Percentiles rank a stretch among this genome's conserved stretches.
Conservation (phyloP, 352 stramenopile species). For the Phytopythium vexans region DNA sequence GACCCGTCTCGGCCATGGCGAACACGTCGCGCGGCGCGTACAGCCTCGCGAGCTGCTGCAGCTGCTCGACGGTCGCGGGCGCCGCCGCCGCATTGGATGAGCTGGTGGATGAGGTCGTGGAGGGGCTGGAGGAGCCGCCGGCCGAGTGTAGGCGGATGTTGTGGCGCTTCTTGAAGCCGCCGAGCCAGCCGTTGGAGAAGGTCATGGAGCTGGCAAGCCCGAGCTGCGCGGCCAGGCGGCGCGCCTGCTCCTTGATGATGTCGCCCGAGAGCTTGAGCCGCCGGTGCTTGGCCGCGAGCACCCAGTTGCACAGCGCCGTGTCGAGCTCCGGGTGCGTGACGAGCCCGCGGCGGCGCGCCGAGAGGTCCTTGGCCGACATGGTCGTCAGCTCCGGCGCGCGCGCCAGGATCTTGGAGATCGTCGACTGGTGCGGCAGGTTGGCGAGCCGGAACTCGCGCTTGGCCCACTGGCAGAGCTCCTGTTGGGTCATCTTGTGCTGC, state of each 20-base stretch:
- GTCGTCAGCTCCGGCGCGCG: slow-evolving; percentile 39
- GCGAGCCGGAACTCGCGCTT: slow-evolving; percentile 54
- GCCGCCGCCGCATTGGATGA: slow-evolving; percentile 6
- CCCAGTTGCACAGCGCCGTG: slow-evolving; percentile 61
- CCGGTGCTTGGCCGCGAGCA: slow-evolving; percentile 41
- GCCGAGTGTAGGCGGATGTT: slow-evolving; percentile 58
- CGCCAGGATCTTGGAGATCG: slow-evolving; percentile 63
- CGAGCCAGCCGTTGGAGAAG: slow-evolving; percentile 66
- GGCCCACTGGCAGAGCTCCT: slow-evolving; percentile 59
- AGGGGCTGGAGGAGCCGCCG: too few species aligned
- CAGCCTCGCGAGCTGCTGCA: slow-evolving; percentile 32
- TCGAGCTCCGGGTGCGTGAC: slow-evolving; percentile 57
- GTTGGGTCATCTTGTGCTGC: slow-evolving; percentile 57
- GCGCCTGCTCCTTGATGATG: slow-evolving; percentile 60
- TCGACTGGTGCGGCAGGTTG: slow-evolving; percentile 55
- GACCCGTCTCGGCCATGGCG: slow-evolving; percentile 47
- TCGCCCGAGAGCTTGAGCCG: slow-evolving; percentile 52
- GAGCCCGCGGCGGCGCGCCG: slow-evolving; percentile 31
- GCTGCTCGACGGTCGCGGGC: slow-evolving; percentile 16
- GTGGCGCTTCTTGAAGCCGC: slow-evolving; percentile 62
- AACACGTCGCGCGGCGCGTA: slow-evolving; percentile 54
- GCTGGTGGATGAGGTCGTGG: too few species aligned
- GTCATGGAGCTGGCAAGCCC: slow-evolving; percentile 42
- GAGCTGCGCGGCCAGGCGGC: slow-evolving; percentile 32
- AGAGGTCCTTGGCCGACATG: slow-evolving; percentile 43